These are phyloP conservation scores for Aspergillus pseudotamarii DNA, from an alignment of 2,329 filamentous ascomycete species.

Conservation along the genomic window DNA sequence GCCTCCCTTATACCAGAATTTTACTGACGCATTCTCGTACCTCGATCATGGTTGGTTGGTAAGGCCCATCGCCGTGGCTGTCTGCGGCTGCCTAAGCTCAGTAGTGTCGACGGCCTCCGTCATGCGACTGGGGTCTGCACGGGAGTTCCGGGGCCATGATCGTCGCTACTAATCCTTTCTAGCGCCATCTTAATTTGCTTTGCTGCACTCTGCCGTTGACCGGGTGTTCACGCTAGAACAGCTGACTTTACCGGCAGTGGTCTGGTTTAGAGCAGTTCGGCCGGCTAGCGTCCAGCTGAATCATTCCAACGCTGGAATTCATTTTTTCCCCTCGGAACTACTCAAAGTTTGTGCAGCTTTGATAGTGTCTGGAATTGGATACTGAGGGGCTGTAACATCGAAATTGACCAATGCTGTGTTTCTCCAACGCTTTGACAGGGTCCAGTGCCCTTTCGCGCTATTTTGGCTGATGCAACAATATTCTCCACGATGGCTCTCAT, in stretches of 20 bases:
- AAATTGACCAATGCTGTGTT: conserved; percentile 31
- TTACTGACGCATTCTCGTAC: conserved; percentile 18
- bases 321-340: conserved; percentile 21
- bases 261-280: conserved; percentile 26
- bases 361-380: conserved; percentile 24
- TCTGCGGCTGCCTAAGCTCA: conserved; percentile 29
- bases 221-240: conserved; percentile 36
- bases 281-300: conserved; percentile 13
- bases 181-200: conserved; percentile 39
- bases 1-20: conserved; percentile 12
- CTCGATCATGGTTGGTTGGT: background rate
- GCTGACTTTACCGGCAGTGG: conserved; percentile 32
- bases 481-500: conserved; percentile 20
- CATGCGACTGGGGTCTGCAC: conserved; percentile 38
- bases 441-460: conserved; percentile 16
- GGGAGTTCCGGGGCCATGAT: conserved; percentile 33
- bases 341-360: conserved; percentile 29
- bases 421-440: conserved; percentile 24
- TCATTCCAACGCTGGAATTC: conserved; percentile 22
- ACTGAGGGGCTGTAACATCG: conserved; percentile 33
- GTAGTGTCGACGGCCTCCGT: conserved; percentile 29
- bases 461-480: conserved; percentile 28
- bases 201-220: conserved; percentile 36
- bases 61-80: conserved; percentile 24
- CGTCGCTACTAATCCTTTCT: conserved; percentile 36